Percentiles rank a stretch among this genome's conserved stretches.
These are phyloP conservation scores for Suhomyces xylopsoci DNA, from an alignment of 805 yeast genomes.

Conservation along the genomic window DNA sequence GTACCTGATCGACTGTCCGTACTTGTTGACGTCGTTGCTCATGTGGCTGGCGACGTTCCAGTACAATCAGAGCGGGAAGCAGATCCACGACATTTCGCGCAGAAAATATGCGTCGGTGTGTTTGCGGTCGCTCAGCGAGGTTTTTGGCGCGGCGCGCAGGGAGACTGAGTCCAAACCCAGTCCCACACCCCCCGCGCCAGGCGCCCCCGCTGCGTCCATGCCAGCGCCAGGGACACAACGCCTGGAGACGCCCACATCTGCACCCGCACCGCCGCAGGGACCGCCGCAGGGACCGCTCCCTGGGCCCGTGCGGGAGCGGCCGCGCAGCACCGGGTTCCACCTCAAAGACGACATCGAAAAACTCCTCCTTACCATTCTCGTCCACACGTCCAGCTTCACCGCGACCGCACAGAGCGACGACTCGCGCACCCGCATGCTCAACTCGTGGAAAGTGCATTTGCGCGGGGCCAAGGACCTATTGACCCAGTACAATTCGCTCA, in stretches of 20 bases:
- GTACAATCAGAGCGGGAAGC: slow-evolving; percentile 20
- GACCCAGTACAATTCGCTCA: slow-evolving; percentile 15
- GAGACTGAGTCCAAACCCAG: not conserved
- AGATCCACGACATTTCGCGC: slow-evolving; percentile 18
- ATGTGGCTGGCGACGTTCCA: slow-evolving; percentile 27
- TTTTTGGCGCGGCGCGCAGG: slow-evolving; percentile 11
- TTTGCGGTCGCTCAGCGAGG: slow-evolving; percentile 17
- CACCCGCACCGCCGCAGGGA: no score
- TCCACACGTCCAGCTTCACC: slow-evolving; percentile 22
- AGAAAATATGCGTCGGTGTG: slow-evolving; percentile 20
- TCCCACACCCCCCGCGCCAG: slow-evolving; percentile 9
- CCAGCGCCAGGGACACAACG: not conserved
- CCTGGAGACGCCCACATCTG: no score
- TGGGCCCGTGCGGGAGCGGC: no score
- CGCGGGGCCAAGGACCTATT: slow-evolving; percentile 26
- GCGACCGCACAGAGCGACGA: slow-evolving; percentile 12
- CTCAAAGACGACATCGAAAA: slow-evolving; percentile 17
- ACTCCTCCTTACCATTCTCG: slow-evolving; percentile 23
- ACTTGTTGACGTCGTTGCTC: slow-evolving; percentile 20
- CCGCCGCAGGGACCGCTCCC: no score
- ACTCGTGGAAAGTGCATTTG: slow-evolving; percentile 23
- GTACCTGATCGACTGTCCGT: slow-evolving; percentile 20
- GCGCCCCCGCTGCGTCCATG: no score
- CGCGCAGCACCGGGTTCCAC: not conserved
- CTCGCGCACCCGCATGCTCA: slow-evolving; percentile 7